Base-by-base conservation (phyloP, 1,284 basidiomycete species). In the Wallemia ichthyophaga region DNA sequence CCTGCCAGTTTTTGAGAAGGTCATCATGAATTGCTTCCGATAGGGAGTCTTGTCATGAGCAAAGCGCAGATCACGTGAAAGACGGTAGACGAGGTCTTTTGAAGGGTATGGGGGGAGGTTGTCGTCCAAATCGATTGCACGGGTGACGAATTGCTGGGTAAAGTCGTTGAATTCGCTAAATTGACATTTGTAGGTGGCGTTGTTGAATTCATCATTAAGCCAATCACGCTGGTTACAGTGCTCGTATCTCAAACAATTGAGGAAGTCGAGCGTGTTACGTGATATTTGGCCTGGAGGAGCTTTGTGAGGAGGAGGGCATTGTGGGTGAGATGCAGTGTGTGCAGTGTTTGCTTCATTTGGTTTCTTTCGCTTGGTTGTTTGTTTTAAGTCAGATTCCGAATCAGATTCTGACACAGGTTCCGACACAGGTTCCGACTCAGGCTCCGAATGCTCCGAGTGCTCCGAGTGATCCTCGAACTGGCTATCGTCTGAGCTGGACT, bases 11-110 rank as follows among this genome's bases (percentile, higher is more conserved):
- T 85, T 71, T 7, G 84, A 85, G 65, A 85, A 83, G 61, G 77
- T 81, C 0, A 81, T 83, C 1, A 80, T 80, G 48, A 92, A 77
- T 2, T 75, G 75, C 2, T 71, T 77, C 71, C 94, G 92, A 72
- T 94, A 94, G 0, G 89, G 89, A 1, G 89, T 91, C 71, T 87
- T 87, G 67, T 89, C 83, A 61, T 87, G 86, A 66, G 83, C 85
- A 69, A 92, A 92, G n/a, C 88, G 78, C 17, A 85, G 84, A 67
- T 85, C 83, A 58, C 83, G 79, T 65, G 85, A 85, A 32, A 85
- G 83, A n/a, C 83, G 72, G 67, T 86, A 80, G 25, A 84, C 79
- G 24, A 88, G 74, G 64, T 92, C 88, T 65, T 85, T 87, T 0
- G 85, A 77, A 0, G 88, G 88, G 5, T 92, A 71, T 25, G 78